Base-by-base conservation (phyloP, 345 rosid species). In the Bretschneidera sinensis region DNA sequence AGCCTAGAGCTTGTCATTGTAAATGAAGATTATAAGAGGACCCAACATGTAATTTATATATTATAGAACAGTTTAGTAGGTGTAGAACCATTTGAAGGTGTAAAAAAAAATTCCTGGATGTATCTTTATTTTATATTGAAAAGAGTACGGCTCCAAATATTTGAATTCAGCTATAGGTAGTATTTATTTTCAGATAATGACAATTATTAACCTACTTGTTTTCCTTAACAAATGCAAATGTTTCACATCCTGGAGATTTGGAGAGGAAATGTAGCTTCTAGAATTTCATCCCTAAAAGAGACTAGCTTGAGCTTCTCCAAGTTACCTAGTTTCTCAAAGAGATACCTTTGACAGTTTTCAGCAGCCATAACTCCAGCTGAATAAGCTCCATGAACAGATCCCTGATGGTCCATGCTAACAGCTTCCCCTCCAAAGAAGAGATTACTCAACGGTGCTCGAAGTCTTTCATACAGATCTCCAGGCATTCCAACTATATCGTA, bases 391-490 rank as follows among this genome's bases (percentile, higher is more conserved):
- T 90, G 95, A 51, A 85, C 97, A 0, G 95, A 90, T 33, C 97
- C 97, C 69, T 83, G 89, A 68, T 85, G 89, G 5, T 90, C 95
- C 60, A 83, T 65, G 69, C 88, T 87, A 47, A 85, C 84, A 4
- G 92, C 97, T 78, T 90, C 97, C 64, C 97, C 97, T 66, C 88
- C 95, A 7, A 90, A 90, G 76, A 90, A 90, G 18, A 87, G 70
- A 53, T 82, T 90, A 23, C 86, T 92, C 11, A 87, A 59, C 0
- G 92, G 88, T 50, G 79, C 80, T 43, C 88, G 79, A 47, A 90
- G 86, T 70, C 88, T 85, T 6, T 82, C 81, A 7, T 87, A 90
- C 9, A 81, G 19, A 76, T 87, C 97, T 21, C 34, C 80, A 0
- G 87, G 82, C 82, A 80, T 85, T 52, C 95, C 97, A 18, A 87